Evolutionary conservation across 495 filamentous ascomycete genomes (phyloP).

Genomic region (Tuber microsphaerosporum): DNA sequence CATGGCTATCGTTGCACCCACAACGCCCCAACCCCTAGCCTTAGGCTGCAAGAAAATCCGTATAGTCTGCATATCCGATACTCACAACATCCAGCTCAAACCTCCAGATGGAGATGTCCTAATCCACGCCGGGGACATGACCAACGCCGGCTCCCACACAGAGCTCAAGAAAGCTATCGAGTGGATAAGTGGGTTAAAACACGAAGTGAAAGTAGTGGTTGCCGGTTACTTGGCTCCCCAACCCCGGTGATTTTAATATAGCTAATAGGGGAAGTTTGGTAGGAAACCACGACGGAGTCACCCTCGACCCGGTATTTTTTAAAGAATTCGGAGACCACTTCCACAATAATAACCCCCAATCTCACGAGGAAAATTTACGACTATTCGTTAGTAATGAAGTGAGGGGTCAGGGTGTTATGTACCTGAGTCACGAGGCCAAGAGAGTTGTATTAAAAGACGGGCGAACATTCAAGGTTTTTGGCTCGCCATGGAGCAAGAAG

Average conservation of each 20-base stretch:
- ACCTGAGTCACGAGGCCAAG: constrained; percentile 45
- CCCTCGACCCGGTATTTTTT: constrained; percentile 24
- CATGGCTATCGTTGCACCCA: not conserved
- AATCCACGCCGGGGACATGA: constrained; percentile 83
- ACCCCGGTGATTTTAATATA: not conserved
- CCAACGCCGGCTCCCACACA: constrained; percentile 59
- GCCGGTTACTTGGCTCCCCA: constrained; percentile 55
- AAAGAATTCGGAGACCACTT: constrained; percentile 14
- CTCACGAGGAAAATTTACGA: constrained; percentile 21
- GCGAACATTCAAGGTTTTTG: constrained; percentile 30
- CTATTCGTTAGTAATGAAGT: constrained; percentile 23
- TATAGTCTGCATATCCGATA: constrained; percentile 84
- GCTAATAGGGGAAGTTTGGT: not conserved
- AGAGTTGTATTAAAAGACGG: constrained; percentile 38
- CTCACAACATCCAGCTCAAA: constrained; percentile 57
- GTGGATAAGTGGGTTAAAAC: constrained; percentile 67
- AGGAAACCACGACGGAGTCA: constrained; percentile 38
- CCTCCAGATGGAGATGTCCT: constrained; percentile 76
- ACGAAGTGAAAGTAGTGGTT: constrained; percentile 73
- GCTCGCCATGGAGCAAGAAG: constrained; percentile 29
- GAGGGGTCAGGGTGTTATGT: constrained; percentile 42
- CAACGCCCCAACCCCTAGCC: not conserved
- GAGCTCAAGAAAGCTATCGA: constrained; percentile 71
- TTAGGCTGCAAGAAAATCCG: constrained; percentile 19
- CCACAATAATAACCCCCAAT: constrained; percentile 20